Evolutionary conservation across 2,329 filamentous ascomycete species (phyloP), one percentile per base, ranked within the genome.

Genomic region (Cladosporium sp.): DNA sequence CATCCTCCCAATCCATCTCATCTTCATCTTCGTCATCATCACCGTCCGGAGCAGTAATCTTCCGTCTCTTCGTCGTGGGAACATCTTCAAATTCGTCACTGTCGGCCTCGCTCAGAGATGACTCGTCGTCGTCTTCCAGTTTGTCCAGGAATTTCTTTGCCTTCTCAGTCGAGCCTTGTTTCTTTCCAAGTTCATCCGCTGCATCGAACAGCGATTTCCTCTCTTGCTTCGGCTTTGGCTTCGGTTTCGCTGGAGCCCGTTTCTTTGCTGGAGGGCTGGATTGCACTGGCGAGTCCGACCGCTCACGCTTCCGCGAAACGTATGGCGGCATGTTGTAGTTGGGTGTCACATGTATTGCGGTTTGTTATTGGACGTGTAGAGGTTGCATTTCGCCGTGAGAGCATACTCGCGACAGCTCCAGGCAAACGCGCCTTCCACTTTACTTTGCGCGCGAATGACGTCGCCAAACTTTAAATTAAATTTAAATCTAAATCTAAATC

Each of bases 241-340:
- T 59, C 14, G 61, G 60, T 38, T 62, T 67, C 22, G 63, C 63
- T 20, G 59, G 20, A 25, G 61, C 54, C 78, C 75, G 8, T 62
- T 65, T 59, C 63, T 75, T 68, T 51, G 70, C 30, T 58, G 66
- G 63, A 42, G 67, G 69, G 19, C 67, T 66, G 37, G 64, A 59
- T 45, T 72, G 67, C 34, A 71, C 67, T 28, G 75, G 72, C 1
- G 75, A 72, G 0, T 80, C 75, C 1, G 83, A 82, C 61, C 80
- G 82, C 64, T 84, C 67, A 61, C 86, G 82, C 75, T 91, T 92
- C 65, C 86, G 84, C 51, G 86, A 80, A 15, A 89, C 79, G 64
- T 83, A 76, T 22, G 88, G 87, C 67, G 88, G 86, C 88, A 91
- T 91, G 40, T 51, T 72, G 19, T 9, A 12, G 19, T 30, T n/a